Conservation (phyloP, 108 stramenopile species). For the Nitzschia inconspicua region DNA sequence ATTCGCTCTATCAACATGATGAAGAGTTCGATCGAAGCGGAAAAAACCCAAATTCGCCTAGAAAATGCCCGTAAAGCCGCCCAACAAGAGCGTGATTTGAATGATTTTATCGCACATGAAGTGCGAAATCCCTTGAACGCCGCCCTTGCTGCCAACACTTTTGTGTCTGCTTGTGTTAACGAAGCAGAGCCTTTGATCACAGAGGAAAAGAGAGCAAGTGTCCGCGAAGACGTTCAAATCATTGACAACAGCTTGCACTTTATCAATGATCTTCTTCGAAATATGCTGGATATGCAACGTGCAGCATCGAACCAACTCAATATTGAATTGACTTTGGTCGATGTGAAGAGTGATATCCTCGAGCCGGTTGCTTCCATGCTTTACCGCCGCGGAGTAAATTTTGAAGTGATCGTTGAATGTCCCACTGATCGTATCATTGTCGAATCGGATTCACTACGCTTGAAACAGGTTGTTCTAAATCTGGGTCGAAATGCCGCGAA, state of each 20-base stretch:
- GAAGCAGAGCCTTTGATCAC: conserved; percentile 4
- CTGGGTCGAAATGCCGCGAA: conserved; percentile 23
- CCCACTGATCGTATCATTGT: conserved; percentile 9
- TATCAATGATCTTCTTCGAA: conserved; percentile 34
- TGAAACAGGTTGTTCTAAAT: conserved; percentile 41
- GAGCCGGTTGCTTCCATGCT: conserved; percentile 31
- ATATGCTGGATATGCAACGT: conserved; percentile 39
- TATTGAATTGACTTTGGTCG: conserved; percentile 16
- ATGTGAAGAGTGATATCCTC: conserved; percentile 29
- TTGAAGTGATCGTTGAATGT: conserved; percentile 21
- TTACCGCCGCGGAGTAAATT: conserved; percentile 4
- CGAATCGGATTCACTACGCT: conserved; percentile 27
- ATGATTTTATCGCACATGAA: conserved; percentile 39
- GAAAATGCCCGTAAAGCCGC: conserved; percentile 42
- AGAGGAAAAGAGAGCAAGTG: conserved; percentile 1
- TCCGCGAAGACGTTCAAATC: conserved; percentile 28
- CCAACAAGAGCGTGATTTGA: conserved; percentile 37
- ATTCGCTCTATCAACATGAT: no score
- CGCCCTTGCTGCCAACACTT: conserved; percentile 23
- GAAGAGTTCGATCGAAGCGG: no score
- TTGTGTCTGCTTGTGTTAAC: conserved; percentile 11
- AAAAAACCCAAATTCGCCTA: no score
- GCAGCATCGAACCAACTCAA: conserved; percentile 25
- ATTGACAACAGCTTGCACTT: conserved; percentile 29
- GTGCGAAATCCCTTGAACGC: conserved; percentile 31